A percentile compares a stretch with the other conserved stretches of the same genome.
phyloP scores from a whole-genome alignment of 2,329 filamentous ascomycete genomes.

The Colletotrichum spinosum region DNA sequence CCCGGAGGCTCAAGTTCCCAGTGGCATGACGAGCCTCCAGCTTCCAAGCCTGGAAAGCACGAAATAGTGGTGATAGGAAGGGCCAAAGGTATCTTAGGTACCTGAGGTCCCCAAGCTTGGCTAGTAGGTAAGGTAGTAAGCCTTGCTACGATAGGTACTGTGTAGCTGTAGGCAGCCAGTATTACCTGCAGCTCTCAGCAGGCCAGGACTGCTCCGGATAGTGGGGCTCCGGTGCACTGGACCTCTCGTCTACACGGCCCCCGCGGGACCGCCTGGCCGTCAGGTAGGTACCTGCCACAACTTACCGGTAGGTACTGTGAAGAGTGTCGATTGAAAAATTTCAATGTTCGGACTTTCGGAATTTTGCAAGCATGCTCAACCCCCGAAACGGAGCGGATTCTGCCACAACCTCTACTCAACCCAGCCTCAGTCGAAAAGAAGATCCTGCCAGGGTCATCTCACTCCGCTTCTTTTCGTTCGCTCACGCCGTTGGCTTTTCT shows the following conservation, averaged over 20 bases:
- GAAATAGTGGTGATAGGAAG: too few relatives aligned
- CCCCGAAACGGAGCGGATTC: constrained; percentile 16
- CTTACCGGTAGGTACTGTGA: too few relatives aligned
- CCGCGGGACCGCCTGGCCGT: constrained; percentile 13
- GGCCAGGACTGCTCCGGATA: constrained; percentile 22
- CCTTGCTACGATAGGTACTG: too few relatives aligned
- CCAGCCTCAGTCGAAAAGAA: constrained; percentile 21
- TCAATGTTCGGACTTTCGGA: constrained; percentile 27
- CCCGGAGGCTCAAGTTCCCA: constrained; percentile 25
- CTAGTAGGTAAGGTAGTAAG: too few relatives aligned
- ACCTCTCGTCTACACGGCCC: constrained; percentile 20
- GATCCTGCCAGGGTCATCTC: constrained; percentile 5
- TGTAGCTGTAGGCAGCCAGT: too few relatives aligned
- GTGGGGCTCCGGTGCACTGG: constrained; percentile 20
- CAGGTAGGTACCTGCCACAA: too few relatives aligned
- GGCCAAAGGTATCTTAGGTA: too few relatives aligned
- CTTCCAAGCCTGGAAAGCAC: not conserved
- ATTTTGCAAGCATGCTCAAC: constrained; percentile 20
- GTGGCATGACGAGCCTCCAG: constrained; percentile 26
- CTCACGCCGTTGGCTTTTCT: not conserved
- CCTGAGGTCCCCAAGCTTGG: too few relatives aligned
- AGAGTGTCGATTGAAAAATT: constrained; percentile 20
- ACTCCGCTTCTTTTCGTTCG: constrained; percentile 1
- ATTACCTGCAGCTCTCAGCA: not conserved
- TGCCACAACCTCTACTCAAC: not conserved